Evolutionary conservation across 495 filamentous ascomycete genomes (phyloP), one percentile per base, ranked within the genome.

Genomic region (Neurospora sp.): DNA sequence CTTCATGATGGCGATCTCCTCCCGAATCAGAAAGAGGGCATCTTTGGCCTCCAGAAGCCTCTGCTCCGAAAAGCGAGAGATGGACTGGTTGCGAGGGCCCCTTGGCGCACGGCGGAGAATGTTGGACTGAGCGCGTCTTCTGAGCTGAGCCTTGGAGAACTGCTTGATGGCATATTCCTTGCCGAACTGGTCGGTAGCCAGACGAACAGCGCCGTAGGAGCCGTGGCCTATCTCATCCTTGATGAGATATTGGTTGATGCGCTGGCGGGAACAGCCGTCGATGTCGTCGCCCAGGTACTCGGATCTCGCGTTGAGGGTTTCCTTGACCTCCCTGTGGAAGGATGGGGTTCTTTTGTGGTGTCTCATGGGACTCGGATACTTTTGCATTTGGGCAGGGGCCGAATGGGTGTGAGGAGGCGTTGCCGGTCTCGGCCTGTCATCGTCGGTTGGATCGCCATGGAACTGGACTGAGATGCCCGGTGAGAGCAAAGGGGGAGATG

Each of bases 1-100:
- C 84, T 99, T 99, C 93, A 99, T 98, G 78, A 99, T 97, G 35
- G 96, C 96, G 75, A 99, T 97, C 79, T 99, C 96, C 81, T 97
- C 93, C 73, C 92, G 93, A 79, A 99, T 99, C 65, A 98, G 84
- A 79, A 90, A 92, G 2, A 98, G 85, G 2, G 94, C 87, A 77
- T 97, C 95, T 68, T 90, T 88, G n/a, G 85, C 86, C 71, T 90
- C 90, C 42, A 86, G 83, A 38, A 82, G 82, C 70, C 85, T 80
- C 72, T 78, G 75, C n/a, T 73, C 77, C 9, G 75, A 82, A 1
- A 87, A 83, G 16, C 86, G 86, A 6, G 87, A 83, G 77, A 88
- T 87, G 40, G 92, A 79, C 8, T 89, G 87, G 35, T 89, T 89
- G 2, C 76, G 75, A 0, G 65, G 53, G 6, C 75, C 78, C 73